phyloP scores from a whole-genome alignment of 1,139 yeast species.

The Taphrina wiesneri region DNA sequence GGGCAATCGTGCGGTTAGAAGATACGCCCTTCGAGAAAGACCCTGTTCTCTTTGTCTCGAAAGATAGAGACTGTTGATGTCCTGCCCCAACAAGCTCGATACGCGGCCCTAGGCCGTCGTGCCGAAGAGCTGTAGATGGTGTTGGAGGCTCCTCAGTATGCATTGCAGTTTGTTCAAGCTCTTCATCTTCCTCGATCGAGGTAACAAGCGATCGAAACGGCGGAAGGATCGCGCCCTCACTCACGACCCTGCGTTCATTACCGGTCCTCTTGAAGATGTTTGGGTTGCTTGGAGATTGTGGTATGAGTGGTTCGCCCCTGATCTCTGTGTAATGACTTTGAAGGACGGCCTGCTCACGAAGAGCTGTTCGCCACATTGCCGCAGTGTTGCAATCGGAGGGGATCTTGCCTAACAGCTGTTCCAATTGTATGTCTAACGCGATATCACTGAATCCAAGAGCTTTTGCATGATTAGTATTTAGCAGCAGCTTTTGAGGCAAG shows the following conservation, averaged over 20 bases:
- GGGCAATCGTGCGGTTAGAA: not conserved
- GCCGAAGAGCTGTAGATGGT: not conserved
- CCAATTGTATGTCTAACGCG: not conserved
- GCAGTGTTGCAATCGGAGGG: slow-evolving; percentile 1
- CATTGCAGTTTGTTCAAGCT: not conserved
- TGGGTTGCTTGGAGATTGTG: not conserved
- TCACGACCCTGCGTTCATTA: slow-evolving; percentile 23
- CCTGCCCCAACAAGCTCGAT: slow-evolving; percentile 3
- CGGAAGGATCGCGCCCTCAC: slow-evolving; percentile 23
- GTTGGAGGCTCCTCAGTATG: not conserved
- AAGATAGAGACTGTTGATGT: not conserved
- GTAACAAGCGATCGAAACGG: slow-evolving; percentile 9
- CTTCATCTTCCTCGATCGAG: slow-evolving; percentile 24
- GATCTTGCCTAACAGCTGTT: not conserved
- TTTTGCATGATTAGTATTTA: slow-evolving; percentile 12
- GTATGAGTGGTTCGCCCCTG: not conserved
- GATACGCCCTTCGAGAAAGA: not conserved
- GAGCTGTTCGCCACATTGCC: not conserved
- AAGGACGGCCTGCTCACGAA: slow-evolving; percentile 20
- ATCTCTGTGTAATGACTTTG: slow-evolving; percentile 5
- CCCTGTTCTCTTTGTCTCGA: not conserved
- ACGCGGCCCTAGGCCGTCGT: not conserved
- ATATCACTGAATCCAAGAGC: slow-evolving; percentile 5
- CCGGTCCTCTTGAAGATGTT: not conserved
- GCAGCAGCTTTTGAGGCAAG: slow-evolving; percentile 9